Base-by-base conservation (phyloP, 345 rosid genomes). In the Sisymbrium irio region DNA sequence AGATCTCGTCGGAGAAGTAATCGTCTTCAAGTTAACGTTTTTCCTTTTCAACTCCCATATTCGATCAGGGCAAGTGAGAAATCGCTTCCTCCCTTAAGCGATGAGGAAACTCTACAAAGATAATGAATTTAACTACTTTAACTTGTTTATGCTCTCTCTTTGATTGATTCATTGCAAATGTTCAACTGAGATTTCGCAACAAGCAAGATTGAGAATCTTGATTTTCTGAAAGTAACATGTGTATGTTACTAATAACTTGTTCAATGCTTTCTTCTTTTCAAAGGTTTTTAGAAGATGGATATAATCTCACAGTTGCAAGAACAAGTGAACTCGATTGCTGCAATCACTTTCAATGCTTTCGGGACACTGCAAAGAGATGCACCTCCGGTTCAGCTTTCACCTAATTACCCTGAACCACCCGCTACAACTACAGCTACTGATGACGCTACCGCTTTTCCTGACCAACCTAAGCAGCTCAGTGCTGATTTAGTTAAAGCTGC, bases 301-400 rank as follows among this genome's bases (percentile, higher is more conserved):
- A 84, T 92, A 76, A 95, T 95, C 6, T 90, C 97, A 28, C 99
- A 95, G 79, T 83, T 95, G 65, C 97, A 95, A 79, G 99, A 95
- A 60, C 97, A 92, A 81, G 90, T 90, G 44, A 87, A 92, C 62
- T 50, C 82, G 9, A 79, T 95, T 13, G 97, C 97, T 5, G 84
- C 87, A 0, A 80, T 88, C 32, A 80, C 96, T 13, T 89, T 95
- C 76, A 95, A 92, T 79, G 85, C 92, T n/a, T 83, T 90, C 22
- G 97, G 97, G 19, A 74, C 87, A 0, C 73, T 95, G 0, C 97
- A 92, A 75, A 80, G 97, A 66, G 99, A 95, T 79, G 92, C 96
- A 7, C 97, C 89, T 42, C 90, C 93, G 0, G 92, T 88, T 2
- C 84, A 96, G 33, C 89, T 89, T 55, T 92, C 97, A 44, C 83